A percentile compares a stretch with the other conserved stretches of the same genome.
phyloP scores from a whole-genome alignment of 768 basidiomycete species.

The Lactarius hatsudake region DNA sequence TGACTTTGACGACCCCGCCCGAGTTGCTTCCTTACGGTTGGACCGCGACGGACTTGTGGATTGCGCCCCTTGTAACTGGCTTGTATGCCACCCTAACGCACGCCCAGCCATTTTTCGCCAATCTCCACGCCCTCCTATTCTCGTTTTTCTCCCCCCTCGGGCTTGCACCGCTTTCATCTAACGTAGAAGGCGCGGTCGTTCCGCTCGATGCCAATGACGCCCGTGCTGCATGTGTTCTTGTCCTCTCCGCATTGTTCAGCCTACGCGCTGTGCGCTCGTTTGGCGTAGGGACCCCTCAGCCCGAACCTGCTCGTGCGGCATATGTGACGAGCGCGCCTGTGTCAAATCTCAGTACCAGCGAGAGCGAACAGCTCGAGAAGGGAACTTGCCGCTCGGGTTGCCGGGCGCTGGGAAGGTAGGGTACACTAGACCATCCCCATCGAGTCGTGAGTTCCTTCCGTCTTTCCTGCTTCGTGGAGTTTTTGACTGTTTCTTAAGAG shows the following conservation, averaged over 20 bases:
- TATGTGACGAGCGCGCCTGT: constrained; percentile 6
- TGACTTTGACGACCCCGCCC: constrained; percentile 70
- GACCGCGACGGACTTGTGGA: constrained; percentile 83
- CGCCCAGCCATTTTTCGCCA: constrained; percentile 68
- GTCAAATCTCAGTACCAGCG: constrained; percentile 8
- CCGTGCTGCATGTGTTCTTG: constrained; percentile 23
- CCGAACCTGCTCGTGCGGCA: background rate
- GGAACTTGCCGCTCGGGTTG: constrained; percentile 22
- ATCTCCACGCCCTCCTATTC: constrained; percentile 22
- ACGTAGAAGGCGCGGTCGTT: constrained; percentile 5
- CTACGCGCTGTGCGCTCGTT: constrained; percentile 21
- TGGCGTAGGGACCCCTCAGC: background rate
- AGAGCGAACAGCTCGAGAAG: constrained; percentile 15
- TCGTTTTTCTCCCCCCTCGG: constrained; percentile 24
- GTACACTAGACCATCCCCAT: constrained; percentile 1
- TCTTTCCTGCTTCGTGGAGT: background rate
- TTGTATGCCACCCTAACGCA: constrained; percentile 82
- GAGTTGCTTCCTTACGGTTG: constrained; percentile 83
- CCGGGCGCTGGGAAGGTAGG: constrained; percentile 17
- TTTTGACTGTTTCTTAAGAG: constrained; percentile 5
- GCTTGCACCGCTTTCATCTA: constrained; percentile 7
- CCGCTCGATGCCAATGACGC: constrained; percentile 21
- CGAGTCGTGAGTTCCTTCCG: constrained; percentile 13
- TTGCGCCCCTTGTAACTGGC: constrained; percentile 72
- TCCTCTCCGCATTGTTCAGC: constrained; percentile 19